Conservation (phyloP, 176 grass and related monocot species). For the Ananas comosus region DNA sequence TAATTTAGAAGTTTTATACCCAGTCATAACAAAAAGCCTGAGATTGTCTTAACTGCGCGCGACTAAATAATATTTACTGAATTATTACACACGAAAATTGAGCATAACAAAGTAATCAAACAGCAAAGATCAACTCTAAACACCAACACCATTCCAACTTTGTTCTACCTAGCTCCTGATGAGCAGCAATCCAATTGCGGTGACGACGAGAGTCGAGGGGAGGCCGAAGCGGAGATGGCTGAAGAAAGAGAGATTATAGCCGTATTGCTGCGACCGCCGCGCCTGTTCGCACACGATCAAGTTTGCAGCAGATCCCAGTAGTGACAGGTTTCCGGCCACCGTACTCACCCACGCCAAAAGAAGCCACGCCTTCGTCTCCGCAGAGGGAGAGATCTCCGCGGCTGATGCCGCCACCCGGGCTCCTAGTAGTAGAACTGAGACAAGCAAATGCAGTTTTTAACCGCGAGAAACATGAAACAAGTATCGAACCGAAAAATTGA, state of each 20-base stretch:
- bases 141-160: too few species aligned
- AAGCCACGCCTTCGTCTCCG: conserved; percentile 69
- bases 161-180: conserved; percentile 23
- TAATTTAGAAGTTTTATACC: too few species aligned
- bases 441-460: neutral
- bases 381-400: conserved; percentile 35
- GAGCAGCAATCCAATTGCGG: conserved; percentile 52
- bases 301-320: conserved; percentile 80
- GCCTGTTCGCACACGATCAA: conserved; percentile 93
- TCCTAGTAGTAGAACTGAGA: conserved; percentile 59
- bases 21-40: too few species aligned
- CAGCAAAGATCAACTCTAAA: too few species aligned
- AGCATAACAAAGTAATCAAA: too few species aligned
- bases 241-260: conserved; percentile 79
- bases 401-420: conserved; percentile 65
- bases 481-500: too few species aligned
- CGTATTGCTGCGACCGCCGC: conserved; percentile 42
- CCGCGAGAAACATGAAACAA: neutral
- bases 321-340: conserved; percentile 89
- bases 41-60: too few species aligned
- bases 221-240: conserved; percentile 71
- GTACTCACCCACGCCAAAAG: conserved; percentile 93
- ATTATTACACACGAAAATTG: too few species aligned
- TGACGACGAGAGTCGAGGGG: conserved; percentile 52
- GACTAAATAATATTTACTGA: too few species aligned